Evolutionary conservation across 768 basidiomycete species (phyloP).

Genomic region (Termitomyces sp.): DNA sequence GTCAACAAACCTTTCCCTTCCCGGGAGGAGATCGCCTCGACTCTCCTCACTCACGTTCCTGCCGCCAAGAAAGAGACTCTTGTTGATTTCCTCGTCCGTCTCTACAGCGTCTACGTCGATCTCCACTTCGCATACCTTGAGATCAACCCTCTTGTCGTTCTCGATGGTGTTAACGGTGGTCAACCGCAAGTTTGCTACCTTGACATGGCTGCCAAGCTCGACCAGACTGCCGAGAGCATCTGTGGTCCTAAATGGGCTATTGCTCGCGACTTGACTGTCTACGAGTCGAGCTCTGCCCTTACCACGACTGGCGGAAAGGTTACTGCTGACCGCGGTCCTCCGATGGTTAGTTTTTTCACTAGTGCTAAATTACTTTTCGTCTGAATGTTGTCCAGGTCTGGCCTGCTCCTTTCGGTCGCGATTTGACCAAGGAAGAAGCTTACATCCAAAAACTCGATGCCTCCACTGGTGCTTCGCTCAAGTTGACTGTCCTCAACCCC

Average conservation of each 20-base stretch:
- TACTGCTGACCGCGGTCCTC: conserved; percentile 90
- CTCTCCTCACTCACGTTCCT: conserved; percentile 82
- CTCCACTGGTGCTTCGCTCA: conserved; percentile 96
- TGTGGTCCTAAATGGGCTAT: conserved; percentile 99
- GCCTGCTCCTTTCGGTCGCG: conserved; percentile 95
- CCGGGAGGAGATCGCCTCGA: conserved; percentile 65
- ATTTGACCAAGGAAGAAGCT: conserved; percentile 97
- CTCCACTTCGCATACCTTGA: conserved; percentile 99
- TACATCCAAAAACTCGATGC: conserved; percentile 98
- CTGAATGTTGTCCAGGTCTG: conserved; percentile 42
- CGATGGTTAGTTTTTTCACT: conserved; percentile 58
- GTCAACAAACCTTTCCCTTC: conserved; percentile 76
- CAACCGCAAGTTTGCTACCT: conserved; percentile 87
- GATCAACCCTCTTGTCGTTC: conserved; percentile 96
- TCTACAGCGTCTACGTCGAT: conserved; percentile 97
- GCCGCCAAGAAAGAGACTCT: conserved; percentile 84
- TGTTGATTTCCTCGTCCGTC: conserved; percentile 88
- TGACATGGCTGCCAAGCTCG: conserved; percentile 99
- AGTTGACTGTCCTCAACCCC: conserved; percentile 92
- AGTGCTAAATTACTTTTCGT: background rate
- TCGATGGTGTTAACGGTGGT: conserved; percentile 67
- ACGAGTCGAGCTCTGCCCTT: conserved; percentile 33
- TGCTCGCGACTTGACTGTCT: conserved; percentile 82
- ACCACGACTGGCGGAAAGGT: conserved; percentile 43
- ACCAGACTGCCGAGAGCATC: conserved; percentile 97